Percentiles rank a stretch among this genome's conserved stretches.
These are phyloP conservation scores for Austropuccinia psidii DNA, from an alignment of 1,284 basidiomycete genomes.

Conservation along the genomic window DNA sequence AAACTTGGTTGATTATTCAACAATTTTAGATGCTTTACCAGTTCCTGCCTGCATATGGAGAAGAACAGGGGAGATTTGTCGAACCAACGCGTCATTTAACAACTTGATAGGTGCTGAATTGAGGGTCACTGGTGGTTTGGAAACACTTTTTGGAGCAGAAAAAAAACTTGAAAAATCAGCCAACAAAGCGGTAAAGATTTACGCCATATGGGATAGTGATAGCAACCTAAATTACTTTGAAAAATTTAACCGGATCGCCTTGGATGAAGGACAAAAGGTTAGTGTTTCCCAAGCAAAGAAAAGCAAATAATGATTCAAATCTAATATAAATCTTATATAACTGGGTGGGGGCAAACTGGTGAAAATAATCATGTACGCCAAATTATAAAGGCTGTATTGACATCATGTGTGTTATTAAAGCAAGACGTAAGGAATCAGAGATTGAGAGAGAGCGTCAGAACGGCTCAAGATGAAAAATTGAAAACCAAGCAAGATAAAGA, in stretches of 20 bases:
- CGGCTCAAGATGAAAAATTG: too few relatives aligned
- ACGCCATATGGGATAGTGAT: constrained; percentile 94
- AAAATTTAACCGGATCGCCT: constrained; percentile 81
- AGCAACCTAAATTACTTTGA: constrained; percentile 97
- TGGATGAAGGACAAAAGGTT: constrained; percentile 67
- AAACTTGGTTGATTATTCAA: constrained; percentile 86
- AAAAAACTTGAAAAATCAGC: background rate
- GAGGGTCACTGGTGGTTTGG: background rate
- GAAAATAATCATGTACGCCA: too few relatives aligned
- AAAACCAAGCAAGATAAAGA: too few relatives aligned
- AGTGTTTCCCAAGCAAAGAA: background rate
- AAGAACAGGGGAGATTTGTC: constrained; percentile 95
- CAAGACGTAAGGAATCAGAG: too few relatives aligned
- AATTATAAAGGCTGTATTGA: constrained; percentile 70
- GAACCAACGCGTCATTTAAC: constrained; percentile 88
- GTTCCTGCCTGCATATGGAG: constrained; percentile 96
- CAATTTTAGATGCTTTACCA: constrained; percentile 66
- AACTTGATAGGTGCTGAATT: constrained; percentile 56
- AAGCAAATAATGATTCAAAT: background rate
- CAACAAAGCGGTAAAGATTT: constrained; percentile 54
- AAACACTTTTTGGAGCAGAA: background rate
- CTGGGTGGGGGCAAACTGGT: too few relatives aligned
- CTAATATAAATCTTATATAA: background rate
- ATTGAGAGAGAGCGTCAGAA: too few relatives aligned
- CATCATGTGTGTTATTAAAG: constrained; percentile 68